Conservation (phyloP, 768 basidiomycete genomes). For the Phanerodontia chrysosporium region DNA sequence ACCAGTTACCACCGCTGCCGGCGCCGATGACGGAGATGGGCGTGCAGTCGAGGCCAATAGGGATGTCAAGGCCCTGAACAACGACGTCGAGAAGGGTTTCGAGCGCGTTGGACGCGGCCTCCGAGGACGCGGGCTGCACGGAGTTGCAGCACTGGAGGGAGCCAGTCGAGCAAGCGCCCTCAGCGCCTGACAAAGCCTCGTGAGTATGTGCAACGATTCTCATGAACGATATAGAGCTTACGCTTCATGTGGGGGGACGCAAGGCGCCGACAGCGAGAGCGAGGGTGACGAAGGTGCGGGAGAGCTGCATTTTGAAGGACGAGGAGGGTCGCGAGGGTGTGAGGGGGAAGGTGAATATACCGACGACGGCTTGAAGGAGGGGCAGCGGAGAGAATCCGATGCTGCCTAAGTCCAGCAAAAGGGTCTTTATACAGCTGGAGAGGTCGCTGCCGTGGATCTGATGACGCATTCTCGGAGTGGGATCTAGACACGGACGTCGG, state of each 20-base stretch:
- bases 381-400: not conserved
- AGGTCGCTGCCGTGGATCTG: not conserved
- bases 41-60: conserved; percentile 6
- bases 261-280: conserved; percentile 5
- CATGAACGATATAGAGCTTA: not conserved
- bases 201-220: not conserved
- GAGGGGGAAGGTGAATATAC: not conserved
- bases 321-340: not conserved
- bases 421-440: not conserved
- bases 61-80: not conserved
- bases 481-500: too few relatives aligned
- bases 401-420: not conserved
- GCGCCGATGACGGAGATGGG: conserved; percentile 3
- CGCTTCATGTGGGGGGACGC: not conserved
- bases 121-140: conserved; percentile 11
- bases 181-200: not conserved
- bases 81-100: not conserved
- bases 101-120: not conserved
- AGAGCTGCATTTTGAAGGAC: conserved; percentile 7
- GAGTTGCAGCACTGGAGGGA: conserved; percentile 20
- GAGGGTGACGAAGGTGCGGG: conserved; percentile 8
- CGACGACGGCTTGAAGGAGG: not conserved
- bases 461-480: not conserved
- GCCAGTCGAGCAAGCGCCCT: conserved; percentile 15
- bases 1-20: conserved; percentile 3